Base-by-base conservation (phyloP, 768 basidiomycete species). In the Boletus edulis region DNA sequence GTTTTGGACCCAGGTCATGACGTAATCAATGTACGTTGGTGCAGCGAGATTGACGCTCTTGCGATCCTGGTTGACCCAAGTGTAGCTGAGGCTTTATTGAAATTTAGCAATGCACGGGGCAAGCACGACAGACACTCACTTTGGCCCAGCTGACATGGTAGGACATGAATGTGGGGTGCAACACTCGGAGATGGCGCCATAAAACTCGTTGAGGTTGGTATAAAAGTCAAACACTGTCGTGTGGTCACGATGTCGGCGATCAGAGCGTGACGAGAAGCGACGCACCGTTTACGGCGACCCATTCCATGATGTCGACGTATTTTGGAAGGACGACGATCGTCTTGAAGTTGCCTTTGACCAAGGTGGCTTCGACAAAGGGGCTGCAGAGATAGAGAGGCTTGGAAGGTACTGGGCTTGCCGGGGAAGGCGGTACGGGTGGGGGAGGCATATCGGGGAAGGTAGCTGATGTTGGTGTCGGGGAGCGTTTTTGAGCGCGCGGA, bases 321-420 rank as follows among this genome's bases (percentile, higher is more conserved):
- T 96, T 97, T 8, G 96, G 96, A 51, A 94, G 80, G 74, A 94
- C 89, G 54, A 98, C 94, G 64, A 98, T 98, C 4, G 94, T 97
- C 77, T 96, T 98, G 78, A 97, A 98, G 73, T 94, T 97, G 22
- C 96, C 96, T 71, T 96, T 98, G 55, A 98, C 95, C 42, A 98
- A 81, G 0, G 96, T 93, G 2, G 94, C 89, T 63, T 96, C 94
- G 52, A 90, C 92, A 70, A 98, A 98, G 4, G 95, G 95, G 51
- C 90, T 89, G 71, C 89, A 96, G 12, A 98, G 81, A 67, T 96
- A 97, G 17, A 98, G 75, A 1, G 91, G 88, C 60, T 90, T 91
- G 20, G 63, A 57, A 3, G 57, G 51, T 5, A 39, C 37, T 17
- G 59, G 44, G 43, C 49, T 59, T 18, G 63, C 55, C 7, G 79